A percentile compares a stretch with the other conserved stretches of the same genome.
Evolutionary conservation across 768 basidiomycete genomes (phyloP).

Genomic region (Sistotremastrum niveocremeum): DNA sequence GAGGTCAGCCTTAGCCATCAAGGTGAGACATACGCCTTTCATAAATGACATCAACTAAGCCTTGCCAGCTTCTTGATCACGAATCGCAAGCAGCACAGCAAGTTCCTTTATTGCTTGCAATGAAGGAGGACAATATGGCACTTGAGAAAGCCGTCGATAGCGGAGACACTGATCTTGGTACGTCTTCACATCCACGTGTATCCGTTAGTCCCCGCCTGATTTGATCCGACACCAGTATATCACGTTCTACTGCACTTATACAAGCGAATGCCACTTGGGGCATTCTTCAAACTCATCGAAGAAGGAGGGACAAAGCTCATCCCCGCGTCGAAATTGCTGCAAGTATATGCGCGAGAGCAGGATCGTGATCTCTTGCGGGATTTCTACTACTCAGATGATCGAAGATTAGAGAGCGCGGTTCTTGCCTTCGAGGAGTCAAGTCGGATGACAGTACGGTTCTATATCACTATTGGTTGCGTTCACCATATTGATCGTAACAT

Average conservation of each 20-base stretch:
- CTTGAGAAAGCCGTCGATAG: constrained; percentile 84
- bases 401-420: constrained; percentile 86
- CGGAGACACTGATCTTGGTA: constrained; percentile 90
- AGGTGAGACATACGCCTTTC: constrained; percentile 30
- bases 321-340: constrained; percentile 66
- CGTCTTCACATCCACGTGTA: constrained; percentile 8
- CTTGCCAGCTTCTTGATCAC: constrained; percentile 68
- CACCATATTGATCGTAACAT: background rate
- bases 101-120: constrained; percentile 80
- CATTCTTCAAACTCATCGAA: constrained; percentile 90
- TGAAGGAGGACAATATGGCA: constrained; percentile 90
- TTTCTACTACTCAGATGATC: constrained; percentile 96
- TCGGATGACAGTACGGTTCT: constrained; percentile 39
- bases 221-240: constrained; percentile 46
- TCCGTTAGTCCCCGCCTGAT: background rate
- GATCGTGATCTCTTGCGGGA: constrained; percentile 86
- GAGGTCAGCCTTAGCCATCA: constrained; percentile 64
- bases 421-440: constrained; percentile 75
- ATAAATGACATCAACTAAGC: background rate
- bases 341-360: constrained; percentile 84
- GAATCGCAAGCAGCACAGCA: constrained; percentile 83
- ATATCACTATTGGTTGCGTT: background rate
- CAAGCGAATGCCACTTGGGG: constrained; percentile 69
- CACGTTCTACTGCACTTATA: constrained; percentile 84
- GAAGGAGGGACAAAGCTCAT: constrained; percentile 67